Conservation (phyloP, 495 filamentous ascomycete genomes). For the Cercophora sp. region DNA sequence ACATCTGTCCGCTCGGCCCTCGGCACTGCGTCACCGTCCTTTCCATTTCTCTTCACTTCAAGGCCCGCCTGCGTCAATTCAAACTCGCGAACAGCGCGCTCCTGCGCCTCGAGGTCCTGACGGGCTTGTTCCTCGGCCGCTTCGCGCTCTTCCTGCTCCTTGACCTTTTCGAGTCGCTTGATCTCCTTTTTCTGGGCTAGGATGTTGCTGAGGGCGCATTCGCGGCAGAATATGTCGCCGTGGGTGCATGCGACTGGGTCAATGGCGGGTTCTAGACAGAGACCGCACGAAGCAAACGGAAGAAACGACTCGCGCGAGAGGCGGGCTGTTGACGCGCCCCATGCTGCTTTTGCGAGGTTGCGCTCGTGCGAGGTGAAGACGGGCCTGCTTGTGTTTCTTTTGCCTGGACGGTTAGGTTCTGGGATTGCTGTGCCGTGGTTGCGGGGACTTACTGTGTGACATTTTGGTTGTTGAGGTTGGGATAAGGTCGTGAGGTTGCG, state of each 20-base stretch:
- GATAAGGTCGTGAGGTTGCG: background rate
- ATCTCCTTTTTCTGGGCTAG: conserved; percentile 91
- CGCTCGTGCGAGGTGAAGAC: conserved; percentile 96
- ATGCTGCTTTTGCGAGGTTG: conserved; percentile 68
- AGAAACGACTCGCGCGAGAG: conserved; percentile 91
- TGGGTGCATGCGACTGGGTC: conserved; percentile 69
- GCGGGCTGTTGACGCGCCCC: conserved; percentile 78
- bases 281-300: conserved; percentile 81
- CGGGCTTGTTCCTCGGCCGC: conserved; percentile 49
- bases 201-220: conserved; percentile 89
- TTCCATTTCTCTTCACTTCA: conserved; percentile 58
- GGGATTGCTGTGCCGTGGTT: background rate
- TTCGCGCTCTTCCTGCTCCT: conserved; percentile 55
- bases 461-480: conserved; percentile 27
- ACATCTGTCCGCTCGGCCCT: conserved; percentile 18
- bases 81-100: conserved; percentile 57
- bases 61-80: conserved; percentile 67
- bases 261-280: conserved; percentile 81
- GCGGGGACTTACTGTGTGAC: conserved; percentile 51
- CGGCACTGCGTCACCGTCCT: conserved; percentile 15
- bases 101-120: conserved; percentile 56
- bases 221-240: conserved; percentile 94
- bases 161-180: conserved; percentile 68
- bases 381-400: conserved; percentile 93
- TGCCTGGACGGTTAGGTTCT: conserved; percentile 49